Conservation (phyloP, 2,329 filamentous ascomycete species). For the Tetracladium maxilliforme region DNA sequence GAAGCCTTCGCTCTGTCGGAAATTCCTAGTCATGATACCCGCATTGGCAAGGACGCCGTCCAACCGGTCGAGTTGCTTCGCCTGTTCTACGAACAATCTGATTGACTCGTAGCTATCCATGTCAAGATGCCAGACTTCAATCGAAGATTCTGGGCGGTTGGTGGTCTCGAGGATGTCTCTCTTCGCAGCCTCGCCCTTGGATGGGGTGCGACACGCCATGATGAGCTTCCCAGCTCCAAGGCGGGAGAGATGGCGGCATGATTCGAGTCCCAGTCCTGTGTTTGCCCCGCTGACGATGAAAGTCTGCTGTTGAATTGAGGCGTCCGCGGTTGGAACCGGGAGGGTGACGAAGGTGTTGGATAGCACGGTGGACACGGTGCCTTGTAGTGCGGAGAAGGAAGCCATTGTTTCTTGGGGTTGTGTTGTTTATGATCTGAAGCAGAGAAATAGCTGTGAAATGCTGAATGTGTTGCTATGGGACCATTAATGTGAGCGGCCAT, state of each 20-base stretch:
- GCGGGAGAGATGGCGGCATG: conserved; percentile 16
- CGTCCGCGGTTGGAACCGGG: too few relatives aligned
- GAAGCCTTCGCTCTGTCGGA: too few relatives aligned
- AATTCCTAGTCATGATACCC: conserved; percentile 3
- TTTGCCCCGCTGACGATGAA: conserved; percentile 26
- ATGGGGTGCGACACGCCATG: conserved; percentile 18
- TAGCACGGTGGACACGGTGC: too few relatives aligned
- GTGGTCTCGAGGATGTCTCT: conserved; percentile 12
- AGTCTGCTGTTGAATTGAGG: too few relatives aligned
- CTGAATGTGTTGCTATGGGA: too few relatives aligned
- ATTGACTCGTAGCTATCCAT: conserved; percentile 7
- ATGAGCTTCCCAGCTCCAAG: conserved; percentile 18
- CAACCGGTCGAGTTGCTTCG: conserved; percentile 3
- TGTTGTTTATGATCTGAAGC: too few relatives aligned
- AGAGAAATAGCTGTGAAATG: too few relatives aligned
- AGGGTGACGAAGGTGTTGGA: too few relatives aligned
- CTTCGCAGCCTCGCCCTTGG: conserved; percentile 25
- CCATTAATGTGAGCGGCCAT: too few relatives aligned
- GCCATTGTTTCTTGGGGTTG: too few relatives aligned
- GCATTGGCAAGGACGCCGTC: conserved; percentile 8
- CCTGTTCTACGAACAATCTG: conserved; percentile 3
- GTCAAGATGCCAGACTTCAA: conserved; percentile 8
- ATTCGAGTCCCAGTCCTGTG: conserved; percentile 22
- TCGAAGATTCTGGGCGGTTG: background rate
- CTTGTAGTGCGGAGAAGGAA: too few relatives aligned